phyloP scores from a whole-genome alignment of 768 basidiomycete species.

The Sporobolomyces pararoseus region DNA sequence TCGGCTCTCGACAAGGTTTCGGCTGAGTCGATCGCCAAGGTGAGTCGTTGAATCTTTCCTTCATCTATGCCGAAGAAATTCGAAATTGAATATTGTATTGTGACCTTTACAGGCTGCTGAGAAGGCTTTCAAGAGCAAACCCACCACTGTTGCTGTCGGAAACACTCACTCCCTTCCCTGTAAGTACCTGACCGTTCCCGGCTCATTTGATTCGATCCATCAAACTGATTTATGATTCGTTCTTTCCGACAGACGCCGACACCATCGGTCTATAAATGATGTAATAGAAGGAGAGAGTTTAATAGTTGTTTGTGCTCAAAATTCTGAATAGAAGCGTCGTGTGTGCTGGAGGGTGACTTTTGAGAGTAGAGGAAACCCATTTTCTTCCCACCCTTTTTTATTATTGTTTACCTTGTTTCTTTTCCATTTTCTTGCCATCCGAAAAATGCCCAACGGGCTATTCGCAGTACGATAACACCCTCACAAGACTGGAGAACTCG shows the following conservation, averaged over 20 bases:
- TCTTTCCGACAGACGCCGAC: slow-evolving; percentile 36
- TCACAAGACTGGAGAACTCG: too few relatives aligned
- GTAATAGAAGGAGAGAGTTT: not conserved
- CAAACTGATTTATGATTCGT: too few relatives aligned
- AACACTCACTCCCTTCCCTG: slow-evolving; percentile 67
- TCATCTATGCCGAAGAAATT: not conserved
- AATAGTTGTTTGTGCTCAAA: too few relatives aligned
- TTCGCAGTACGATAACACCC: slow-evolving; percentile 16
- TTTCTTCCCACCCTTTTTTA: not conserved
- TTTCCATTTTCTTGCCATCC: not conserved
- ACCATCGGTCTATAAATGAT: slow-evolving; percentile 40
- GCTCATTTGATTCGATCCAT: not conserved
- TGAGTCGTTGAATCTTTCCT: slow-evolving; percentile 48
- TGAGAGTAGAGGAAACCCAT: too few relatives aligned
- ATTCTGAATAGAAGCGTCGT: too few relatives aligned
- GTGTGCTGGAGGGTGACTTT: too few relatives aligned
- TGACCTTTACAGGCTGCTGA: slow-evolving; percentile 58
- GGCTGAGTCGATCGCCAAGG: slow-evolving; percentile 66
- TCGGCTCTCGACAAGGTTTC: slow-evolving; percentile 68
- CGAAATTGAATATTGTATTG: not conserved
- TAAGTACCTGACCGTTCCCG: not conserved
- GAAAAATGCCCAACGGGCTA: slow-evolving; percentile 13
- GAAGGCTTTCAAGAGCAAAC: slow-evolving; percentile 66
- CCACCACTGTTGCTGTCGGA: slow-evolving; percentile 83
- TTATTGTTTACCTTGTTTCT: not conserved